Evolutionary conservation across 202 grass and related monocot species (phyloP).

Genomic region (Hordeum pubiflorum): DNA sequence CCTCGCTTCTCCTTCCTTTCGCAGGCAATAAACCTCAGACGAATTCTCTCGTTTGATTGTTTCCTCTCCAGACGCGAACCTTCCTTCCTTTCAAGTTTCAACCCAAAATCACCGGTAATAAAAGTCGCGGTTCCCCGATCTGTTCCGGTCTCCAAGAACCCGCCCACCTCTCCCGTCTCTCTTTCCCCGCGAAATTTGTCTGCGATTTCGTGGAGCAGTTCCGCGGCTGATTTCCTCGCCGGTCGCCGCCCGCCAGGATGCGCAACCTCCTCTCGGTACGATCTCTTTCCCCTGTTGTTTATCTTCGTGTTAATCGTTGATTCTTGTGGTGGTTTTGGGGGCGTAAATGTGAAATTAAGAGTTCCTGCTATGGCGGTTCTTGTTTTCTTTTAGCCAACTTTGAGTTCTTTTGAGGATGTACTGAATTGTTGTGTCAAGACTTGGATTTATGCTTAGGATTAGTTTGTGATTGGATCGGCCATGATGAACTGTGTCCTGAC

Average conservation of each 20-base stretch:
- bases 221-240: not conserved
- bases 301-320: not conserved
- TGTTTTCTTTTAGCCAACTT: not conserved
- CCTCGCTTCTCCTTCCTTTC: not conserved
- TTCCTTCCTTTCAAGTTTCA: not conserved
- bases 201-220: not conserved
- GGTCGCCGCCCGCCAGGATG: conserved; percentile 22
- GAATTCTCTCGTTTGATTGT: not conserved
- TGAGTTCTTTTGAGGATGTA: not conserved
- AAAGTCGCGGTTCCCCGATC: not conserved
- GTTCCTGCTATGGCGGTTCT: not conserved
- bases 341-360: not conserved
- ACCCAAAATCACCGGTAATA: conserved; percentile 1
- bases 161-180: not conserved
- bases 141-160: not conserved
- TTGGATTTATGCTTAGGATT: not conserved
- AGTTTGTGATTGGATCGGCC: not conserved
- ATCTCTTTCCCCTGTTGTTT: not conserved
- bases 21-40: conserved; percentile 18
- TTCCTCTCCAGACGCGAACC: not conserved
- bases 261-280: conserved; percentile 52
- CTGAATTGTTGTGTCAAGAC: too few relatives aligned
- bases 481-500: not conserved
- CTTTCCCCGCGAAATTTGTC: not conserved
- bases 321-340: not conserved